A percentile compares a stretch with the other conserved stretches of the same genome.
Conservation (phyloP, 495 filamentous ascomycete species). For the Apiosordaria backusii region DNA sequence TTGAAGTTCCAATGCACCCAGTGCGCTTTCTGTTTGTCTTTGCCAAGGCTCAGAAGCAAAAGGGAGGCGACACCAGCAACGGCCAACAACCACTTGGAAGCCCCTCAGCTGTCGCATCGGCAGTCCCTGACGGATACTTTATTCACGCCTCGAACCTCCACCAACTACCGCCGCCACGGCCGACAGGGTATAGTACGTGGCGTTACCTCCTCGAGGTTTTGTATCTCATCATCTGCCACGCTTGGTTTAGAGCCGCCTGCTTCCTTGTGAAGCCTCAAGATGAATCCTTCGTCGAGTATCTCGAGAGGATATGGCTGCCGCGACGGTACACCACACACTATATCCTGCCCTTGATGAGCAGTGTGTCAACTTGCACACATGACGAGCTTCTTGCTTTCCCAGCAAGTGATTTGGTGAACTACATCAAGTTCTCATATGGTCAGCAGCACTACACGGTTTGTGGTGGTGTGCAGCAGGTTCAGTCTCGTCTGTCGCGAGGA, state of each 20-base stretch:
- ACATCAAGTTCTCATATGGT: slow-evolving; percentile 42
- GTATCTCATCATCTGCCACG: slow-evolving; percentile 39
- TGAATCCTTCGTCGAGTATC: slow-evolving; percentile 45
- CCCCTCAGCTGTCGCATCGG: background rate
- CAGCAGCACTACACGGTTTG: slow-evolving; percentile 48
- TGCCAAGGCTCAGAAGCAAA: slow-evolving; percentile 17
- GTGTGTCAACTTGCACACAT: slow-evolving; percentile 52
- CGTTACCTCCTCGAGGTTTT: slow-evolving; percentile 38
- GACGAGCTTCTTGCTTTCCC: slow-evolving; percentile 49
- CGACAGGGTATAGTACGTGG: slow-evolving; percentile 15
- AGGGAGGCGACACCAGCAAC: background rate
- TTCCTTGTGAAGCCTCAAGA: slow-evolving; percentile 36
- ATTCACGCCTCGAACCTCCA: slow-evolving; percentile 52
- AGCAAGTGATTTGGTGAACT: slow-evolving; percentile 46
- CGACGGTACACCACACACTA: slow-evolving; percentile 41
- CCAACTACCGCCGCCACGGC: slow-evolving; percentile 41
- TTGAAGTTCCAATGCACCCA: slow-evolving; percentile 43
- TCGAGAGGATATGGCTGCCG: slow-evolving; percentile 46
- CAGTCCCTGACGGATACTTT: slow-evolving; percentile 25
- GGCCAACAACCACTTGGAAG: background rate
- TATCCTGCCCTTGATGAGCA: slow-evolving; percentile 51
- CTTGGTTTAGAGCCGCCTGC: slow-evolving; percentile 35
- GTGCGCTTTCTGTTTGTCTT: slow-evolving; percentile 49
- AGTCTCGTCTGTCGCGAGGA: slow-evolving; percentile 39
- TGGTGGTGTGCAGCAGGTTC: slow-evolving; percentile 46